Conservation (phyloP, 2,329 filamentous ascomycete species). For the Diaporthe australafricana region DNA sequence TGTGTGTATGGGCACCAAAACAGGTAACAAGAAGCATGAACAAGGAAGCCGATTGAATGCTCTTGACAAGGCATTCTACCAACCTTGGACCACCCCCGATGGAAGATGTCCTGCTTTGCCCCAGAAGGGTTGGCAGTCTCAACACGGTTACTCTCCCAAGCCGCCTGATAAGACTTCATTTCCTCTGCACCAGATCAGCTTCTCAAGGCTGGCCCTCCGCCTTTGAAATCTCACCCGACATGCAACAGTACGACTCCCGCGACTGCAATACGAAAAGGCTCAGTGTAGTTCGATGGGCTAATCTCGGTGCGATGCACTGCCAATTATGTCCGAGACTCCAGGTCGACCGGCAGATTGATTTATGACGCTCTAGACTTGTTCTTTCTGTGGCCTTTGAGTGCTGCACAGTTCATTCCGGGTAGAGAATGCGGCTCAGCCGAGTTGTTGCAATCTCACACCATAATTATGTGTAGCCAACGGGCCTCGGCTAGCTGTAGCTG, state of each 20-base stretch:
- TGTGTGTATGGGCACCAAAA: conserved; percentile 18
- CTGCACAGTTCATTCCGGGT: background rate
- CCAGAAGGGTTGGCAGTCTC: background rate
- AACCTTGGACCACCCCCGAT: background rate
- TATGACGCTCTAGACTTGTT: background rate
- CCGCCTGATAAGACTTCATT: background rate
- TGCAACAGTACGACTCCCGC: background rate
- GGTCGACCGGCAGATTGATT: background rate
- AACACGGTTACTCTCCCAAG: background rate
- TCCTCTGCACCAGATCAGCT: conserved; percentile 1
- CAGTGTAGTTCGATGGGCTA: background rate
- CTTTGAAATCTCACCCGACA: background rate
- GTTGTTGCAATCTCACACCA: conserved; percentile 10
- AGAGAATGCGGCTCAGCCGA: conserved; percentile 11
- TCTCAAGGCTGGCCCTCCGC: background rate
- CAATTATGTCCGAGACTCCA: background rate
- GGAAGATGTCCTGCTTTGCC: background rate
- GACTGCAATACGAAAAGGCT: background rate
- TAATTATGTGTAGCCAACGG: background rate
- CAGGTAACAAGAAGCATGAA: conserved; percentile 16
- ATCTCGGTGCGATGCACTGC: conserved; percentile 18
- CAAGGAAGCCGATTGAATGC: conserved; percentile 5
- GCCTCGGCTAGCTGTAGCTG: background rate
- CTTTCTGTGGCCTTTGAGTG: background rate
- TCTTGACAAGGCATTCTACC: background rate